Evolutionary conservation across 495 filamentous ascomycete genomes (phyloP).

Genomic region (Penicillium lividum): DNA sequence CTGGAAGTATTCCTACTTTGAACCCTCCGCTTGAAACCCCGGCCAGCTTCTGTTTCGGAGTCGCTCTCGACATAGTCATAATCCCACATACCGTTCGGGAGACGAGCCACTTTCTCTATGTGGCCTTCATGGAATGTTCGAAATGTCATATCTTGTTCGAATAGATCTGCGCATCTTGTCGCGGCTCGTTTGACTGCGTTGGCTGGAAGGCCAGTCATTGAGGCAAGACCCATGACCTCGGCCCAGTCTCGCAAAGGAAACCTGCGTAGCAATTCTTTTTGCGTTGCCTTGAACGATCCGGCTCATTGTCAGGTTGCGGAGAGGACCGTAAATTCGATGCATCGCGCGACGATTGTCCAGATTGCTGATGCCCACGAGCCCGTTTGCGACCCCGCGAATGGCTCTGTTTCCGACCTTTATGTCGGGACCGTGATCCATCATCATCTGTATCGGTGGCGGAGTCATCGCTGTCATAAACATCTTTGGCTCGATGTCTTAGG

Average conservation of each 20-base stretch:
- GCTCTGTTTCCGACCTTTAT: constrained; percentile 20
- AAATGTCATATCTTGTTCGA: constrained; percentile 64
- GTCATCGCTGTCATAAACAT: constrained; percentile 28
- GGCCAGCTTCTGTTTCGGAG: background rate
- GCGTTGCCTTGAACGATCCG: constrained; percentile 1
- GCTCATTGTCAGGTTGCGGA: background rate
- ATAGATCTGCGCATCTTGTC: constrained; percentile 68
- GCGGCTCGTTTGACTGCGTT: constrained; percentile 63
- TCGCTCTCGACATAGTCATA: constrained; percentile 37
- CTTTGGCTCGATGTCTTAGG: constrained; percentile 44
- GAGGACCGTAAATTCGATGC: constrained; percentile 13
- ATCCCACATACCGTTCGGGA: constrained; percentile 17
- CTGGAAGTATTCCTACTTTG: background rate
- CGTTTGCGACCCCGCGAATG: constrained; percentile 35
- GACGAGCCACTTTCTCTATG: constrained; percentile 23
- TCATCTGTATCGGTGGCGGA: constrained; percentile 20
- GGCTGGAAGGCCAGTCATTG: constrained; percentile 64
- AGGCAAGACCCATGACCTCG: constrained; percentile 72
- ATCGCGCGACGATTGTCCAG: constrained; percentile 6
- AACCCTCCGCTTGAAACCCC: background rate
- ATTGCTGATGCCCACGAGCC: background rate
- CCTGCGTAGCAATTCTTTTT: background rate
- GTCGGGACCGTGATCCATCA: constrained; percentile 7
- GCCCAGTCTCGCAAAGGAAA: constrained; percentile 73
- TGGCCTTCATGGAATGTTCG: constrained; percentile 52